phyloP scores from a whole-genome alignment of 2,329 filamentous ascomycete species.

The Fusarium pilosicola region DNA sequence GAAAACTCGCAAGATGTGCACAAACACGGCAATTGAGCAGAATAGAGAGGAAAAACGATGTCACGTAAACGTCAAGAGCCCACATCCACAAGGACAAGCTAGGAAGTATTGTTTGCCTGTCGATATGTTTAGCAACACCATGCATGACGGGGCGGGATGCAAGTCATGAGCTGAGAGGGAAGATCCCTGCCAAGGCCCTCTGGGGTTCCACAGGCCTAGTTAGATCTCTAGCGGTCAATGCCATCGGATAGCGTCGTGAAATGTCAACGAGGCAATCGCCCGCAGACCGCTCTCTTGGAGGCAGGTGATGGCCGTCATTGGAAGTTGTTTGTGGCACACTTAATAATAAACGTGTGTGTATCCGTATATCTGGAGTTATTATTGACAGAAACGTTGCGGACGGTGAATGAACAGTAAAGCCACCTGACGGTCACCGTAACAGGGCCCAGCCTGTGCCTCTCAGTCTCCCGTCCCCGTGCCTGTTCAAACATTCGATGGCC shows the following conservation, averaged over 20 bases:
- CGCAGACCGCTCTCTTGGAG: conserved; percentile 35
- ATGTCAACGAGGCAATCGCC: conserved; percentile 19
- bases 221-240: conserved; percentile 34
- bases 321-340: not conserved
- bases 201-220: conserved; percentile 2
- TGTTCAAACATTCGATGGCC: conserved; percentile 3
- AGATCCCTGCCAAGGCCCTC: conserved; percentile 32
- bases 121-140: conserved; percentile 39
- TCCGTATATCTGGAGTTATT: not conserved
- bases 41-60: conserved; percentile 2
- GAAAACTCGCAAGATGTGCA: not conserved
- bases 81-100: not conserved
- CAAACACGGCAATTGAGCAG: conserved; percentile 6
- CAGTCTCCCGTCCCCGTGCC: not conserved
- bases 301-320: not conserved
- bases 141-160: conserved; percentile 17
- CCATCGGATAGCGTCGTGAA: conserved; percentile 16
- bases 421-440: conserved; percentile 2
- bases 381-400: conserved; percentile 19
- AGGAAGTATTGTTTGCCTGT: not conserved
- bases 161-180: conserved; percentile 26
- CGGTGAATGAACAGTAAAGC: not conserved
- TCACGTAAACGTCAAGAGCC: conserved; percentile 9
- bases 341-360: not conserved
- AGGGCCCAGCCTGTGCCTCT: not conserved